Evolutionary conservation across 345 rosid genomes (phyloP).

Genomic region (Schrenkiella parvula): DNA sequence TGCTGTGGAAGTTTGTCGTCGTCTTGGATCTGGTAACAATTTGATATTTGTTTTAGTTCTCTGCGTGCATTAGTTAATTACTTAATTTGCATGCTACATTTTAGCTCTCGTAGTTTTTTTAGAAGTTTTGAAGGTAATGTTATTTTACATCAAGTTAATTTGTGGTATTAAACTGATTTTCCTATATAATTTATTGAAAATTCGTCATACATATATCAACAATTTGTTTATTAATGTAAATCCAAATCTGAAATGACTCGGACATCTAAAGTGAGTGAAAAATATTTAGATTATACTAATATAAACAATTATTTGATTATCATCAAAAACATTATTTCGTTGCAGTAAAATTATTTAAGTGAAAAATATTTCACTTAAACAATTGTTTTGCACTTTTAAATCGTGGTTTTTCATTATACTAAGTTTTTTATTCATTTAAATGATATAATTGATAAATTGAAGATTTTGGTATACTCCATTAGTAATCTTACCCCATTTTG

Average conservation of each 20-base stretch:
- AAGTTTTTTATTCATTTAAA: neutral
- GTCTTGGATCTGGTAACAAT: constrained; percentile 58
- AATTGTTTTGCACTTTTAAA: neutral
- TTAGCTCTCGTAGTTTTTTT: neutral
- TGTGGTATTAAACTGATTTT: neutral
- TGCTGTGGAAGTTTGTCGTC: constrained; percentile 59
- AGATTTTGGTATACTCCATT: neutral
- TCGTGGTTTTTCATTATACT: neutral
- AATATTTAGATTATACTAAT: no score
- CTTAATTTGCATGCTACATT: neutral
- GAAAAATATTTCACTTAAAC: neutral
- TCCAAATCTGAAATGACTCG: no score
- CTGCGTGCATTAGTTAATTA: neutral
- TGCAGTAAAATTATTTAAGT: neutral
- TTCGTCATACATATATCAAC: neutral
- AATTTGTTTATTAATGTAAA: no score
- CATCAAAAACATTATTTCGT: neutral
- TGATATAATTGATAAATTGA: neutral
- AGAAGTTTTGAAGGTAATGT: no score
- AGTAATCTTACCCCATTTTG: neutral
- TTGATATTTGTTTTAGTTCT: neutral
- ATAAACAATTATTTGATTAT: no score
- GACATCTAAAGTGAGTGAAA: no score
- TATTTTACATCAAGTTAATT: neutral
- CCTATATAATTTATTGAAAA: neutral